These are phyloP conservation scores for Cladophialophora exuberans DNA, from an alignment of 2,329 filamentous ascomycete genomes.

Conservation along the genomic window DNA sequence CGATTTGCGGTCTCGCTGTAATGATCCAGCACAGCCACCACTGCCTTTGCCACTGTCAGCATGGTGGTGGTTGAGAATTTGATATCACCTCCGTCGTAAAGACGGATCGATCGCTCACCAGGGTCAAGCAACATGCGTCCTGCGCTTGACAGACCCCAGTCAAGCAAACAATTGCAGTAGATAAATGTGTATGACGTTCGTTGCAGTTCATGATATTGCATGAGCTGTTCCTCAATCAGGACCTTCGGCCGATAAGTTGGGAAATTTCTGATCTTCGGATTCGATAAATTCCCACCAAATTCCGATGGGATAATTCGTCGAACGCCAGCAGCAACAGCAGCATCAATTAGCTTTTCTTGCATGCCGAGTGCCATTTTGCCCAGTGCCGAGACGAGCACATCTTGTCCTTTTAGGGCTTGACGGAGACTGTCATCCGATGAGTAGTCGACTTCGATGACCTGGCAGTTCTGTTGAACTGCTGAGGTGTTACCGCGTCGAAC, in stretches of 20 bases:
- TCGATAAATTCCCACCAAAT: conserved; percentile 37
- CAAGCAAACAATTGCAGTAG: conserved; percentile 38
- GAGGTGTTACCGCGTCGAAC: background rate
- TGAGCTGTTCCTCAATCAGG: conserved; percentile 34
- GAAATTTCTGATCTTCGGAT: conserved; percentile 29
- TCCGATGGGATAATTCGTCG: conserved; percentile 39
- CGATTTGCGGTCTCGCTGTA: conserved; percentile 57
- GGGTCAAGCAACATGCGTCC: conserved; percentile 49
- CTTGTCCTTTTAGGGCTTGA: conserved; percentile 32
- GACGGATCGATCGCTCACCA: conserved; percentile 39
- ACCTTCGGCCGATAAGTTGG: conserved; percentile 40
- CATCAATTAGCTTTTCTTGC: conserved; percentile 35
- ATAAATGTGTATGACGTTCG: conserved; percentile 38
- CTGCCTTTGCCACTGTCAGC: conserved; percentile 48
- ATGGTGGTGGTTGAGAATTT: conserved; percentile 55
- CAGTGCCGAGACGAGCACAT: conserved; percentile 34
- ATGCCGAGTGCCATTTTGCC: background rate
- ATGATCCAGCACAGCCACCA: conserved; percentile 53
- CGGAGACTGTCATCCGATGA: conserved; percentile 32
- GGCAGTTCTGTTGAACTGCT: background rate
- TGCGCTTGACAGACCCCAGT: conserved; percentile 32
- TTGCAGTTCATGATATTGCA: conserved; percentile 15
- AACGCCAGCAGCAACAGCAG: conserved; percentile 35
- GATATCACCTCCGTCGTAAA: conserved; percentile 55
- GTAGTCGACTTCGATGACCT: conserved; percentile 35